A percentile compares a stretch with the other conserved stretches of the same genome.
Evolutionary conservation across 2,329 filamentous ascomycete genomes (phyloP).

Genomic region (Fusarium austroafricanum): DNA sequence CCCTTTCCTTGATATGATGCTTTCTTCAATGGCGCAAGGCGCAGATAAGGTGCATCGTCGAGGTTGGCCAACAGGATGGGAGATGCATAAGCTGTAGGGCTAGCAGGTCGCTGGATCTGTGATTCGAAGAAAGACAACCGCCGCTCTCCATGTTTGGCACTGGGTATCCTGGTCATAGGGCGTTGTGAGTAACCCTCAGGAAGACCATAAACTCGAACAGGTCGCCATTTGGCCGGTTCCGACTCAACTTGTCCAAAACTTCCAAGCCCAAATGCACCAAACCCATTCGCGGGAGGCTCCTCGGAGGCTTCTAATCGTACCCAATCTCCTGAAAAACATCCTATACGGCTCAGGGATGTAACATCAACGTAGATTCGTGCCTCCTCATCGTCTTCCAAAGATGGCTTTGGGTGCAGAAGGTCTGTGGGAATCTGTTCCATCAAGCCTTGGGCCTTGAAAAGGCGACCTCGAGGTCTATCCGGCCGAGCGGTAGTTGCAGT

Average conservation of each 20-base stretch:
- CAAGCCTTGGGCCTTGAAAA: slow-evolving; percentile 87
- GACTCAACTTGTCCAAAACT: slow-evolving; percentile 67
- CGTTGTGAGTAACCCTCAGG: slow-evolving; percentile 78
- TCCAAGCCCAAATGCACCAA: slow-evolving; percentile 74
- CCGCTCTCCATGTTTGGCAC: slow-evolving; percentile 63
- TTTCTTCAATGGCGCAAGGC: slow-evolving; percentile 76
- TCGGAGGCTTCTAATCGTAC: slow-evolving; percentile 83
- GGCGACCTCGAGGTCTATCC: slow-evolving; percentile 76
- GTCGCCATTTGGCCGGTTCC: slow-evolving; percentile 77
- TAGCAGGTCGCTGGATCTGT: slow-evolving; percentile 70
- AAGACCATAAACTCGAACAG: slow-evolving; percentile 88
- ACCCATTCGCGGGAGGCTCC: slow-evolving; percentile 76
- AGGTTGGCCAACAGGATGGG: slow-evolving; percentile 90
- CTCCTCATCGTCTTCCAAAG: slow-evolving; percentile 83
- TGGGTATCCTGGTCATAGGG: slow-evolving; percentile 70
- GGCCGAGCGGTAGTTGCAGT: slow-evolving; percentile 85
- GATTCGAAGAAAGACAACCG: slow-evolving; percentile 74
- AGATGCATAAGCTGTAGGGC: slow-evolving; percentile 78
- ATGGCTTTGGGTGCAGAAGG: slow-evolving; percentile 85
- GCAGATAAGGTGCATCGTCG: slow-evolving; percentile 80
- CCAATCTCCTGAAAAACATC: slow-evolving; percentile 98
- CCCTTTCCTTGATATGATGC: slow-evolving; percentile 61
- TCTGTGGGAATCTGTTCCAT: slow-evolving; percentile 78
- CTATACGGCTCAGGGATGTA: slow-evolving; percentile 84
- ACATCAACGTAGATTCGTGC: slow-evolving; percentile 92